A percentile compares a stretch with the other conserved stretches of the same genome.
Conservation (phyloP, 1,284 basidiomycete species). For the Tilletia setariae region DNA sequence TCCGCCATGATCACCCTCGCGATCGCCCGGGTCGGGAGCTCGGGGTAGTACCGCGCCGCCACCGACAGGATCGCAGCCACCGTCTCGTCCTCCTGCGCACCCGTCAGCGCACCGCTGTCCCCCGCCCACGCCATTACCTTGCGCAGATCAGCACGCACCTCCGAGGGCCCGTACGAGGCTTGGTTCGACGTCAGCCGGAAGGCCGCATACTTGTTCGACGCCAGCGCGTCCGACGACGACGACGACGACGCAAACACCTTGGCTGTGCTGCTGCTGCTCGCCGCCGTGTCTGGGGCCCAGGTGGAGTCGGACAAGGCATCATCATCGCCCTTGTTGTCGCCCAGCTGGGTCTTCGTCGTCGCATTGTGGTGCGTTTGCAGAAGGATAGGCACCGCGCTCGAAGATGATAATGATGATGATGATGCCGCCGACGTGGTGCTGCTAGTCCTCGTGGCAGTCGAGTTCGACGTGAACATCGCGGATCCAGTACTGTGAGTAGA, state of each 20-base stretch:
- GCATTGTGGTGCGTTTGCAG: too few relatives aligned
- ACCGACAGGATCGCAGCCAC: slow-evolving; percentile 46
- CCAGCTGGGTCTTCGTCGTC: too few relatives aligned
- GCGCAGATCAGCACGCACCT: slow-evolving; percentile 42
- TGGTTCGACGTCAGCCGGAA: slow-evolving; percentile 32
- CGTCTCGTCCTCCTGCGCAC: slow-evolving; percentile 41
- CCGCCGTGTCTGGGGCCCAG: too few relatives aligned
- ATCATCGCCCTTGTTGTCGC: too few relatives aligned
- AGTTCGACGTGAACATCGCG: too few relatives aligned
- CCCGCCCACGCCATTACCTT: slow-evolving; percentile 46
- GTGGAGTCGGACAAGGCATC: too few relatives aligned
- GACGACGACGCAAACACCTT: not conserved
- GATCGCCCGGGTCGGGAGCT: slow-evolving; percentile 39
- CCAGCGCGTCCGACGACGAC: not conserved
- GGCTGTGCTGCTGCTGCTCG: too few relatives aligned
- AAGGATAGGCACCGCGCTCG: too few relatives aligned
- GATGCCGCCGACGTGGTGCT: too few relatives aligned
- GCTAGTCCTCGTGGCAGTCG: too few relatives aligned
- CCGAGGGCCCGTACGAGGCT: slow-evolving; percentile 33
- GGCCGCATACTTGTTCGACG: slow-evolving; percentile 12
- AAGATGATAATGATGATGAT: too few relatives aligned
- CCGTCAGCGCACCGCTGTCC: slow-evolving; percentile 28
- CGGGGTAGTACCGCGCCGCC: slow-evolving; percentile 48
- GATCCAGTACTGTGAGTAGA: too few relatives aligned
- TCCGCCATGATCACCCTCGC: slow-evolving; percentile 45